These are phyloP conservation scores for Dioscorea alata DNA, from an alignment of 106 monocot genomes.

Conservation along the genomic window DNA sequence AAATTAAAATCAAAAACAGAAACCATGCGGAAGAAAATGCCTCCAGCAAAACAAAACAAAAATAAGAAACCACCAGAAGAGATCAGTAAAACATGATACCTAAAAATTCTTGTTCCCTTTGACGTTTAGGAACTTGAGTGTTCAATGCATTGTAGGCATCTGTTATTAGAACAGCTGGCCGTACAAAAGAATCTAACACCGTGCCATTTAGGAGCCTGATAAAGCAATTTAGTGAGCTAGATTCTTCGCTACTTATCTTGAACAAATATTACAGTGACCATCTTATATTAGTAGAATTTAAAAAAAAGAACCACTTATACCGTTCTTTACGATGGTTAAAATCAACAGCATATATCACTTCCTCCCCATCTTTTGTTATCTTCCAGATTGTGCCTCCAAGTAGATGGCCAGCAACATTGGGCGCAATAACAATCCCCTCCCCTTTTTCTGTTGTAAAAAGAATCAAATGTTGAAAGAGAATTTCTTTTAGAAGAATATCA, in stretches of 20 bases:
- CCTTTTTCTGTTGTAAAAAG: conserved; percentile 68
- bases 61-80: no score
- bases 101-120: conserved; percentile 88
- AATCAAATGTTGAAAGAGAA: background rate
- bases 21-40: no score
- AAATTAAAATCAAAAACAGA: no score
- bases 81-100: conserved; percentile 26
- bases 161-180: conserved; percentile 97
- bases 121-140: conserved; percentile 81
- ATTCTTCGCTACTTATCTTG: background rate
- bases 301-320: conserved; percentile 15
- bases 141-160: conserved; percentile 98
- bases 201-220: conserved; percentile 96
- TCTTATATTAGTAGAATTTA: background rate
- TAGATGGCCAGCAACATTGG: conserved; percentile 95
- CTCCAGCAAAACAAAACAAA: no score
- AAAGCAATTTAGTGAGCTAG: conserved; percentile 17
- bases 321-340: conserved; percentile 98
- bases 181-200: conserved; percentile 92
- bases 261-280: background rate
- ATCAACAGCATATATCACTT: conserved; percentile 99
- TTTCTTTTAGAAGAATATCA: background rate
- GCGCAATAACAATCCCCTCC: conserved; percentile 98
- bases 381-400: conserved; percentile 98
- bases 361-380: conserved; percentile 99